A percentile compares a stretch with the other conserved stretches of the same genome.
These are phyloP conservation scores for Paramecium sonneborni DNA, from an alignment of 73 alveolate species.

Conservation along the genomic window DNA sequence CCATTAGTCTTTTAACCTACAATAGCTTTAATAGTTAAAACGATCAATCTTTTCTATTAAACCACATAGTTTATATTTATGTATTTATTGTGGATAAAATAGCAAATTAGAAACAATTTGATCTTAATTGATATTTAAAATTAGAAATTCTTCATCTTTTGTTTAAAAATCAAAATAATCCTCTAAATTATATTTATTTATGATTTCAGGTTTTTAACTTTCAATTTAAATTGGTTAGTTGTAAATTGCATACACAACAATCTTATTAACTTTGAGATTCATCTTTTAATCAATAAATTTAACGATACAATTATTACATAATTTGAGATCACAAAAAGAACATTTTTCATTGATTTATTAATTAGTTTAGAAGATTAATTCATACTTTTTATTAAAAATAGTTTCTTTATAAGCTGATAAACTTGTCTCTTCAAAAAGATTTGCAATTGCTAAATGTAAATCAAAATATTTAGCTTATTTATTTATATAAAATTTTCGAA, in stretches of 20 bases:
- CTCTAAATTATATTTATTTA: not conserved
- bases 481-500: not conserved
- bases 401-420: not conserved
- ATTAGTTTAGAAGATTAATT: not conserved
- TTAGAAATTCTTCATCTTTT: not conserved
- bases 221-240: not conserved
- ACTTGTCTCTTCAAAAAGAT: not conserved
- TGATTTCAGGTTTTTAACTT: not conserved
- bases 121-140: not conserved
- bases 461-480: not conserved
- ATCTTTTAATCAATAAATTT: not conserved
- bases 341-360: not conserved
- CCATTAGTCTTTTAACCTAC: not conserved
- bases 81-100: not conserved
- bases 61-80: not conserved
- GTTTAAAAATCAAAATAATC: not conserved
- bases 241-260: not conserved
- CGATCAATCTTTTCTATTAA: not conserved
- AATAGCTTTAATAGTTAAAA: not conserved
- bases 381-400: not conserved
- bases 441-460: not conserved
- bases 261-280: not conserved
- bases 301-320: conserved; percentile 35
- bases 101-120: not conserved
- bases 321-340: not conserved